Evolutionary conservation across 164 flowering plant species (phyloP).

Genomic region (Berberis thunbergii): DNA sequence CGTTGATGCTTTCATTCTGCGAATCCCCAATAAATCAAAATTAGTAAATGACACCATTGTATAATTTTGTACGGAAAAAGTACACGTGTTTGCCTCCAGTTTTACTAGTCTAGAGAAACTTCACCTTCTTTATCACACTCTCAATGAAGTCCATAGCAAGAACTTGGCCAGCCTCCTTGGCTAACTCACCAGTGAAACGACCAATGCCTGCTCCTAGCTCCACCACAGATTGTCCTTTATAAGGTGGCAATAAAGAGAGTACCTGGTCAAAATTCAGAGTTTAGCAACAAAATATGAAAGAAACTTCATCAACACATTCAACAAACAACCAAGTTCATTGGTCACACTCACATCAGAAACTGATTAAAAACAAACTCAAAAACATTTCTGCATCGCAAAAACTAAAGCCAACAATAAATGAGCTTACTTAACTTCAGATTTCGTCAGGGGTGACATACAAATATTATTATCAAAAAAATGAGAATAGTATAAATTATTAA

Average conservation of each 20-base stretch:
- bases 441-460: no score
- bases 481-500: no score
- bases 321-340: no score
- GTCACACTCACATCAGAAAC: no score
- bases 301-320: no score
- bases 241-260: conserved; percentile 76
- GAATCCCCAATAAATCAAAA: conserved; percentile 7
- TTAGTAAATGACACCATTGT: neutral
- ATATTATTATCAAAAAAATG: no score
- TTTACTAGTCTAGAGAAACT: conserved; percentile 1
- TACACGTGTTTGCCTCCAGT: neutral
- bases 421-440: no score
- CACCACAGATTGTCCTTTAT: conserved; percentile 66
- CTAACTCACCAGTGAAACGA: conserved; percentile 90
- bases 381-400: no score
- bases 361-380: no score
- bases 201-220: conserved; percentile 97
- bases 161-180: conserved; percentile 68
- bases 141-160: conserved; percentile 84
- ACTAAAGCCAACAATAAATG: no score
- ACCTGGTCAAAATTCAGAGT: conserved; percentile 31
- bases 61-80: neutral
- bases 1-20: conserved; percentile 81
- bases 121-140: conserved; percentile 77
- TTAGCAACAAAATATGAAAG: no score